phyloP scores from a whole-genome alignment of 2,329 filamentous ascomycete genomes.

The Aspergillus fischeri region DNA sequence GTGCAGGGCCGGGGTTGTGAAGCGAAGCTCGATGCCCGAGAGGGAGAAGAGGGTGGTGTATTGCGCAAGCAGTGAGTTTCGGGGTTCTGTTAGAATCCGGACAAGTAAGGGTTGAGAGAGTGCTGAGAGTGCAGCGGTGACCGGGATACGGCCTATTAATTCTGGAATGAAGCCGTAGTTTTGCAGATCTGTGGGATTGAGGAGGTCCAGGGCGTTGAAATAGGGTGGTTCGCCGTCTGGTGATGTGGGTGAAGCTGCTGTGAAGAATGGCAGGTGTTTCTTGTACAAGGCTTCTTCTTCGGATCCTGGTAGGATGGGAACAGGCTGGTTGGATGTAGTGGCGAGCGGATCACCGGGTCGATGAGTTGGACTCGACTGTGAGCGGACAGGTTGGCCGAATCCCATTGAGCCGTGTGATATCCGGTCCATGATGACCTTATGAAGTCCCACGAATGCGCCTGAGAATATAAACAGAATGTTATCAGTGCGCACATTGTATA shows the following conservation, averaged over 20 bases:
- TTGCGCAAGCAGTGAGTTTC: constrained; percentile 81
- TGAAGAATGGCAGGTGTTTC: constrained; percentile 57
- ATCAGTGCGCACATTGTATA: constrained; percentile 77
- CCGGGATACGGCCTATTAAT: constrained; percentile 90
- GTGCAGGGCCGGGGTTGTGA: constrained; percentile 76
- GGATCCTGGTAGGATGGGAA: constrained; percentile 56
- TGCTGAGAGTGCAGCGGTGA: constrained; percentile 78
- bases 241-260: constrained; percentile 49
- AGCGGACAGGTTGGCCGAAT: constrained; percentile 78
- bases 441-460: constrained; percentile 87
- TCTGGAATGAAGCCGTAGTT: constrained; percentile 90
- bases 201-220: constrained; percentile 64
- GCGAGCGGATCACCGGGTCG: constrained; percentile 19
- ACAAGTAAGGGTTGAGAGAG: constrained; percentile 66
- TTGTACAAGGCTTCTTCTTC: constrained; percentile 60
- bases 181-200: constrained; percentile 72
- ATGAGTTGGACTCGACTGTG: constrained; percentile 34
- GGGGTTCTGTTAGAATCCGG: constrained; percentile 86
- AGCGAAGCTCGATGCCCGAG: constrained; percentile 69
- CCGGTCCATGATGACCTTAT: constrained; percentile 82
- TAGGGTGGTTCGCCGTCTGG: constrained; percentile 42
- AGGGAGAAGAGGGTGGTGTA: constrained; percentile 85
- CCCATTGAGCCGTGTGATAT: constrained; percentile 83
- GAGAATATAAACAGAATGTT: constrained; percentile 98
- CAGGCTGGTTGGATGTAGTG: constrained; percentile 34